Evolutionary conservation across 164 flowering plant species (phyloP), one percentile per base, ranked within the genome.

Genomic region (Aristolochia fimbriata): DNA sequence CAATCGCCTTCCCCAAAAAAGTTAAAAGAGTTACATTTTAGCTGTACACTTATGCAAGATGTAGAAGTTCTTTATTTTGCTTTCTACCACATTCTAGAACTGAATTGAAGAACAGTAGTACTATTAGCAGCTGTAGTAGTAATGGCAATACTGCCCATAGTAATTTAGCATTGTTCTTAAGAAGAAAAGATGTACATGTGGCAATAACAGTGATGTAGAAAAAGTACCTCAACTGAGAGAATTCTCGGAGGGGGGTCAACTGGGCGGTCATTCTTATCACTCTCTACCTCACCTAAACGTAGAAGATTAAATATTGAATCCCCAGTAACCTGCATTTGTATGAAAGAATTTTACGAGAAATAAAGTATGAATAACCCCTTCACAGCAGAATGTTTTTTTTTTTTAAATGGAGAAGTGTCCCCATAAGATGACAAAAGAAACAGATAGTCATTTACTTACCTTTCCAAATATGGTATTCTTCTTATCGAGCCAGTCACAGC

Each of bases 401-500:
- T 37, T 37, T 37, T 37, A 37, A 37, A 37, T 37, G 43, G 43
- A 37, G 43, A 7, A 37, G 7, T 3, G 43, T 37, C 8, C 43
- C 12, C 43, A 3, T 23, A 49, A 23, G n/a, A 6, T 17, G 14
- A 49, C 1, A 4, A 49, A 49, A 2, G 19, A 4, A 49, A 4
- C 51, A 15, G 51, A n/a, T 15, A 3, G 51, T 15, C n/a, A 60
- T 57, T n/a, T 12, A 11, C 61, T 31, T 70, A 93, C 99, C 90
- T 93, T 93, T 30, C 99, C 99, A 62, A 90, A 93, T 59, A 93
- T 93, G 19, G 99, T 93, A 65, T 90, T 78, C 73, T 90, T 87
- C 65, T 60, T 50, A 68, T 93, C 89, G 75, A 93, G 87, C 90
- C 91, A 86, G 49, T 93, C 97, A 67, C 96, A 90, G 1, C 87